phyloP scores from a whole-genome alignment of 106 monocot species.

The Dioscorea dumetorum region DNA sequence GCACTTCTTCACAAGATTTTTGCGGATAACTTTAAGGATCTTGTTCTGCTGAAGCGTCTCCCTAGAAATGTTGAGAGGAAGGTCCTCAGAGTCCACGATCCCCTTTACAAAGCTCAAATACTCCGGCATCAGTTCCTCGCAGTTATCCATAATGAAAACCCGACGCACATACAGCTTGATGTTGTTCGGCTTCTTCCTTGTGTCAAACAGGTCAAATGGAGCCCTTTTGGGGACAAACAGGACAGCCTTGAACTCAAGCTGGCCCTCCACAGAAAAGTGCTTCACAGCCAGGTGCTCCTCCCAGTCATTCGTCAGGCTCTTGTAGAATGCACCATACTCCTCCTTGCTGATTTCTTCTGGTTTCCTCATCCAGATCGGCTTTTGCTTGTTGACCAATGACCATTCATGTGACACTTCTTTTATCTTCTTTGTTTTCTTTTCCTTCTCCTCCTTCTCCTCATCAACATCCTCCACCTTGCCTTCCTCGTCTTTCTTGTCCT shows the following conservation, averaged over 20 bases:
- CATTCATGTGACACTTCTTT: conserved; percentile 84
- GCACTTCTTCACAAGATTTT: conserved; percentile 83
- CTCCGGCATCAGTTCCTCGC: conserved; percentile 73
- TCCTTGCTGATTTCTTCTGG: conserved; percentile 81
- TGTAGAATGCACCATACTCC: conserved; percentile 82
- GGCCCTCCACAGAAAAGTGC: conserved; percentile 81
- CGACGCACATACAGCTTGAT: conserved; percentile 83
- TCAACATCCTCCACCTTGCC: conserved; percentile 80
- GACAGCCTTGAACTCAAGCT: conserved; percentile 75
- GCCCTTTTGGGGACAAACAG: conserved; percentile 72
- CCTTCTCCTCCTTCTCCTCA: conserved; percentile 79
- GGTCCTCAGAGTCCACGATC: conserved; percentile 75
- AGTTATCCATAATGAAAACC: conserved; percentile 87
- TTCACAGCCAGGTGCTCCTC: conserved; percentile 75
- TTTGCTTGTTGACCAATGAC: conserved; percentile 69
- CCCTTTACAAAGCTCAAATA: conserved; percentile 73
- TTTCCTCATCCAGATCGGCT: conserved; percentile 88
- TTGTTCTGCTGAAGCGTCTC: conserved; percentile 88
- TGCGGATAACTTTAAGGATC: conserved; percentile 77
- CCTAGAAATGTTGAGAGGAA: conserved; percentile 73
- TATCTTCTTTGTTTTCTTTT: conserved; percentile 82
- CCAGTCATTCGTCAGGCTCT: conserved; percentile 81
- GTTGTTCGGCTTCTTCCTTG: conserved; percentile 76
- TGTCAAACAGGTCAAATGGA: conserved; percentile 76
- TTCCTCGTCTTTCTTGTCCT: conserved; percentile 78